These are phyloP conservation scores for Rutstroemia sp. DNA, from an alignment of 2,329 filamentous ascomycete genomes.

Conservation along the genomic window DNA sequence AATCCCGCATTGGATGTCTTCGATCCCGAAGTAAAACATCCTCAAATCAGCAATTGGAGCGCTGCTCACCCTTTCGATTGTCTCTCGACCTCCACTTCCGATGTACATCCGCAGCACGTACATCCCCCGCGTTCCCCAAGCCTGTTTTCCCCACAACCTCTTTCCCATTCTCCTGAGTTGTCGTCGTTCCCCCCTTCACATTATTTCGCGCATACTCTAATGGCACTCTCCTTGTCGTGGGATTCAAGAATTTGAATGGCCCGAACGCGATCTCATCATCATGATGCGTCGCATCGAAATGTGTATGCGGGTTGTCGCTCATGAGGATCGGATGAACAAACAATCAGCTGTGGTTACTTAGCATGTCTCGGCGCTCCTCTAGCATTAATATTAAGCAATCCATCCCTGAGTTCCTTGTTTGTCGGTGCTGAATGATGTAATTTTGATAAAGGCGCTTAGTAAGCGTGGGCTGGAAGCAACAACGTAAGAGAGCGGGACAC, in stretches of 20 bases:
- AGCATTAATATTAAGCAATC: too few relatives aligned
- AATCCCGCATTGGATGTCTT: neutral
- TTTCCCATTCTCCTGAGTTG: too few relatives aligned
- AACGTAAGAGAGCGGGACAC: too few relatives aligned
- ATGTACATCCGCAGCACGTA: constrained; percentile 21
- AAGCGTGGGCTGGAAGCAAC: too few relatives aligned
- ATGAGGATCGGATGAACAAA: neutral
- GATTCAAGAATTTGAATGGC: constrained; percentile 41
- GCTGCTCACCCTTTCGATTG: constrained; percentile 35
- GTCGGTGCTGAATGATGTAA: too few relatives aligned
- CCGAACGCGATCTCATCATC: constrained; percentile 25
- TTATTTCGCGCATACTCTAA: neutral
- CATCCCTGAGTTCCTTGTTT: too few relatives aligned
- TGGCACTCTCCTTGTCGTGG: constrained; percentile 31
- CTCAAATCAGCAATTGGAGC: neutral
- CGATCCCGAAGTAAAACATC: neutral
- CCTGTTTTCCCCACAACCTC: neutral
- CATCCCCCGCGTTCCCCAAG: constrained; percentile 12
- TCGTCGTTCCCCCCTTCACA: too few relatives aligned
- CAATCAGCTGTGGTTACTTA: too few relatives aligned
- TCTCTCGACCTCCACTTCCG: constrained; percentile 38
- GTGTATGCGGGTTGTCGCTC: neutral
- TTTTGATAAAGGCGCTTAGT: too few relatives aligned
- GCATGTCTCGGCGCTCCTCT: too few relatives aligned
- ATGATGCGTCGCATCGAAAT: neutral